Evolutionary conservation across 768 basidiomycete genomes (phyloP).

Genomic region (Grammothele lineata): DNA sequence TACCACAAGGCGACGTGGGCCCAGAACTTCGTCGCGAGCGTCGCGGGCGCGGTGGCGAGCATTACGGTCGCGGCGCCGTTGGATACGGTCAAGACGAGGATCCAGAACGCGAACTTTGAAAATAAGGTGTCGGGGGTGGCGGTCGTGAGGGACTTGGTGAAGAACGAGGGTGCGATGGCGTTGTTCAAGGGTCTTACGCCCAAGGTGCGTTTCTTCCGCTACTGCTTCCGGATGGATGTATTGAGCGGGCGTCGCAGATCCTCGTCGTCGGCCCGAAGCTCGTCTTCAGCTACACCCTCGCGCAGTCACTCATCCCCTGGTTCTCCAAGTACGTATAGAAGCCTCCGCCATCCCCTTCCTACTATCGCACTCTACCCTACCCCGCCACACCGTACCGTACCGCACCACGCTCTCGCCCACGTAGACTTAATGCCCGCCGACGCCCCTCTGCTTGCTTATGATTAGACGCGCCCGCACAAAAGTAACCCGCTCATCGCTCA

Average conservation of each 20-base stretch:
- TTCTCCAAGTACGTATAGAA: constrained; percentile 79
- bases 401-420: too few relatives aligned
- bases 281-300: constrained; percentile 96
- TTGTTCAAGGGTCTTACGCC: constrained; percentile 98
- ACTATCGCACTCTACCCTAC: not conserved
- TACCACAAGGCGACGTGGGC: constrained; percentile 95
- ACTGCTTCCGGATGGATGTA: not conserved
- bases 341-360: not conserved
- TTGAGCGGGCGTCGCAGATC: constrained; percentile 46
- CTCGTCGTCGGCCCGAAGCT: constrained; percentile 96
- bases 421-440: constrained; percentile 2
- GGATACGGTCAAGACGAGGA: constrained; percentile 94
- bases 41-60: constrained; percentile 90
- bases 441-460: not conserved
- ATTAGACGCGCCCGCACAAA: constrained; percentile 10
- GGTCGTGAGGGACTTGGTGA: constrained; percentile 81
- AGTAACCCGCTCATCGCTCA: constrained; percentile 1
- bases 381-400: not conserved
- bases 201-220: constrained; percentile 51
- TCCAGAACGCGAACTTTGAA: constrained; percentile 98
- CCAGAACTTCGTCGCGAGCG: constrained; percentile 95
- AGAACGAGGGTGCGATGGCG: constrained; percentile 76
- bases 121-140: constrained; percentile 73
- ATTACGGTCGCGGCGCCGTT: constrained; percentile 96
- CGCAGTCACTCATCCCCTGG: constrained; percentile 91